Base-by-base conservation (phyloP, 768 basidiomycete species). In the Russula emetica region DNA sequence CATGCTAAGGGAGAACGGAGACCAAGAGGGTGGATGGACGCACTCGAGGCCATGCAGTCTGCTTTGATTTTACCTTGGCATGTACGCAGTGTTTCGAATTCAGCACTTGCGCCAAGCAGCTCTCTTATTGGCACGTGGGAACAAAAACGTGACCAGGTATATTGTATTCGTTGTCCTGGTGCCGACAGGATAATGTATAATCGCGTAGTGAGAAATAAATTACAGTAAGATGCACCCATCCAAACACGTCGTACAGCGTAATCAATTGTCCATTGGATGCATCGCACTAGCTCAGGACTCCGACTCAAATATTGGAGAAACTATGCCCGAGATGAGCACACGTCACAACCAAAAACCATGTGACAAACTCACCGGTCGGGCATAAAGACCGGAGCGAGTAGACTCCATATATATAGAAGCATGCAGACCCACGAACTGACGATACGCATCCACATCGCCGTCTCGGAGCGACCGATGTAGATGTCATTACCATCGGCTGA, bases 361-460 rank as follows among this genome's bases (percentile, higher is more conserved):
- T 30, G 26, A 45, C 45, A 49, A 20, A 73, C 87, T 74, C 74
- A 93, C 86, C 94, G 80, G 69, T 96, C 95, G 20, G 95, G 94
- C 80, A 95, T 77, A n/a, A 96, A 56, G 45, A 92, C 87, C 0
- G 95, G 95, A 9, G 92, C 95, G 56, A 96, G 70, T 36, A 96
- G 76, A 69, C 89, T 94, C 93, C 92, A 94, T 34, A 83, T 83
- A 71, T 92, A 96, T 64, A 94, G 75, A 47, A 87, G 61, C 76
- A 93, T 87, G 74, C 93, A 98, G 28, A 96, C 82, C 96, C 96
- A 99, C 67, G 91, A 91, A 34, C 92, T 94, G 52, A 98, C 90
- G 36, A 98, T 84, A 5, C 97, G 81, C 92, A 98, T 98, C 97
- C 97, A 99, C 96, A 99, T 98, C 3, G 97, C 94, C 10, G 90